These are phyloP conservation scores for Penicillium lividum DNA, from an alignment of 495 filamentous ascomycete species.

Conservation along the genomic window DNA sequence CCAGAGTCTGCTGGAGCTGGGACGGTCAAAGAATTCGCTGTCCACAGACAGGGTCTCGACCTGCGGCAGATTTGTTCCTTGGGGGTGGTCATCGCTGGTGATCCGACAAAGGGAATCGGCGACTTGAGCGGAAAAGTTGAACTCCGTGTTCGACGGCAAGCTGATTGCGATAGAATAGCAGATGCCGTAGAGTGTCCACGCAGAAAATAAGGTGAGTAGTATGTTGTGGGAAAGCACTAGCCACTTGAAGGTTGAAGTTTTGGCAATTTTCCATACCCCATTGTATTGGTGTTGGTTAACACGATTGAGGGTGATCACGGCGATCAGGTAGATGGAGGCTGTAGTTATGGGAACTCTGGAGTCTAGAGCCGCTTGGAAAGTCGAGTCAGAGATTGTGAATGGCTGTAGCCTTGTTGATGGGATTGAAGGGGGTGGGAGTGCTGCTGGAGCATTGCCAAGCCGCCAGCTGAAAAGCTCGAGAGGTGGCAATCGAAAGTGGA, in stretches of 20 bases:
- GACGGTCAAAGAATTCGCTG: background rate
- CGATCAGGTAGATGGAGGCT: background rate
- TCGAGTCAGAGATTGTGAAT: background rate
- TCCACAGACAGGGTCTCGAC: background rate
- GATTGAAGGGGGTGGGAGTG: background rate
- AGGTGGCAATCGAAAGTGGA: background rate
- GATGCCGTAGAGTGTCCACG: slow-evolving; percentile 14
- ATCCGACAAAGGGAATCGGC: slow-evolving; percentile 15
- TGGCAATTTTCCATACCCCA: slow-evolving; percentile 14
- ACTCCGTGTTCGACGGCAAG: background rate
- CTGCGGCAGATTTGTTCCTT: background rate
- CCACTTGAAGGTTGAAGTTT: slow-evolving; percentile 6
- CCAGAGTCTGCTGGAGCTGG: slow-evolving; percentile 1
- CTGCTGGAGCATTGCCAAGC: background rate
- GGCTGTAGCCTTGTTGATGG: background rate
- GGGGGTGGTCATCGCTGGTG: background rate
- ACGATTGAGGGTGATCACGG: background rate
- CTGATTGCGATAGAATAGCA: background rate
- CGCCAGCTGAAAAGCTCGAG: background rate
- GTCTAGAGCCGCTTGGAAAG: background rate
- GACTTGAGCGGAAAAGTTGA: background rate
- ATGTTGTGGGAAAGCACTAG: slow-evolving; percentile 16
- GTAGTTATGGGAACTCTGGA: background rate
- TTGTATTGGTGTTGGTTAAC: background rate
- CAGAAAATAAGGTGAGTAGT: slow-evolving; percentile 15